Evolutionary conservation across 345 rosid species (phyloP).

Genomic region (Diplotaxis tenuifolia): DNA sequence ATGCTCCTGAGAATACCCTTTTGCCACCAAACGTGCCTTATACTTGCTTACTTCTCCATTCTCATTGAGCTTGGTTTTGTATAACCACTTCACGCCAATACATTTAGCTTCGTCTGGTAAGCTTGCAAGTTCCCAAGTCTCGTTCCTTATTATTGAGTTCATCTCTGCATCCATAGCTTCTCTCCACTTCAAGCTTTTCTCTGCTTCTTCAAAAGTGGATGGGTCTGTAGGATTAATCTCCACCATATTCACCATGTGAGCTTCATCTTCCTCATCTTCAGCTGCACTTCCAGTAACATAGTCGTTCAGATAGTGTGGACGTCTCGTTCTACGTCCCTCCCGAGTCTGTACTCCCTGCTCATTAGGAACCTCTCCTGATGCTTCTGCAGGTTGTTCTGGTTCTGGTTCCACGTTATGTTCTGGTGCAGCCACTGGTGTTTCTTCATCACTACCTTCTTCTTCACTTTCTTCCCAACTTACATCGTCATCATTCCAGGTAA

Average conservation of each 20-base stretch:
- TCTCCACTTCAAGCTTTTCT: no score
- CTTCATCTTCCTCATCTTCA: no score
- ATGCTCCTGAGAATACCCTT: background rate
- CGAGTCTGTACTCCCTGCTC: no score
- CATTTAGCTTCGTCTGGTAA: background rate
- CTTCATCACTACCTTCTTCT: background rate
- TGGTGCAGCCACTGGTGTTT: no score
- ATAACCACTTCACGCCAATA: background rate
- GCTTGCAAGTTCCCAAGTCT: background rate
- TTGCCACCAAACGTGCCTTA: background rate
- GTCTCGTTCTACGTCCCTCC: no score
- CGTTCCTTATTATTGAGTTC: background rate
- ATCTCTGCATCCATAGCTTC: background rate
- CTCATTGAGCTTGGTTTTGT: background rate
- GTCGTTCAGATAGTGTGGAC: no score
- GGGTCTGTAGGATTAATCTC: no score
- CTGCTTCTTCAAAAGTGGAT: no score
- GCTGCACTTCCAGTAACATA: no score
- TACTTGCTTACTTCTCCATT: background rate
- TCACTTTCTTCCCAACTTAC: background rate
- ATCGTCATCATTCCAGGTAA: background rate
- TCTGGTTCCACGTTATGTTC: no score
- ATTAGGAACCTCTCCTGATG: background rate
- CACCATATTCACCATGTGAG: no score
- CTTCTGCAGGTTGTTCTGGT: background rate